These are phyloP conservation scores for Pythium scleroteichum DNA, from an alignment of 352 stramenopile species.

Conservation along the genomic window DNA sequence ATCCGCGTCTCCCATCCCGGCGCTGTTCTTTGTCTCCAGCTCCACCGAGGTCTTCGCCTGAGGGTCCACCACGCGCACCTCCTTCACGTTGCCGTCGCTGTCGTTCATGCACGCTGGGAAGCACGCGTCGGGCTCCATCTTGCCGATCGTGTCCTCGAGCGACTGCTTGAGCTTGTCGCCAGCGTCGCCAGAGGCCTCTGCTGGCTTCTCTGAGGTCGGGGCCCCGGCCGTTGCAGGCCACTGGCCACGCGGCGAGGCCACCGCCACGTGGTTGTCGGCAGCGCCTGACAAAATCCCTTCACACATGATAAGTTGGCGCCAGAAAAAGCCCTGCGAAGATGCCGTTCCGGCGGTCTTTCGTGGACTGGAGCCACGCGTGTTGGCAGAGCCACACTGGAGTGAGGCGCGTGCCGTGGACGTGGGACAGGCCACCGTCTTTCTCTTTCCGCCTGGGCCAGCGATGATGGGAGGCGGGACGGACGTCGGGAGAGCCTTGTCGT, in stretches of 20 bases:
- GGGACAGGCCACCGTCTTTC: background rate
- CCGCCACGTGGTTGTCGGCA: slow-evolving; percentile 6
- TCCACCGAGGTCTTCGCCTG: background rate
- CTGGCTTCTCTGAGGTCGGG: background rate
- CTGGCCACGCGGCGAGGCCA: slow-evolving; percentile 4
- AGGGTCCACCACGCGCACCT: slow-evolving; percentile 2
- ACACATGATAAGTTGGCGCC: too few species aligned
- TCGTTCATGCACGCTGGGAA: slow-evolving; percentile 23
- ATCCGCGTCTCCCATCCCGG: background rate
- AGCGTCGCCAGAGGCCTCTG: background rate
- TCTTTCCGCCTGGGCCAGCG: background rate
- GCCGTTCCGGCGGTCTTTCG: background rate
- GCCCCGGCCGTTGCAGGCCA: background rate
- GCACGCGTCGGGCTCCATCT: slow-evolving; percentile 12
- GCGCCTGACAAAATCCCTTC: slow-evolving; percentile 11
- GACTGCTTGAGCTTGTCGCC: background rate
- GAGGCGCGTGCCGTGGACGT: too few species aligned
- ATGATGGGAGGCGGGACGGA: background rate
- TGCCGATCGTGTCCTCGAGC: background rate
- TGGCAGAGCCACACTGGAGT: too few species aligned
- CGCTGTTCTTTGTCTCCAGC: background rate
- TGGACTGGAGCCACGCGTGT: background rate
- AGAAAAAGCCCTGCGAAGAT: too few species aligned
- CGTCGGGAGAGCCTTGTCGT: background rate
- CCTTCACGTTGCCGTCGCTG: slow-evolving; percentile 2